Conservation (phyloP, 2,329 filamentous ascomycete genomes). For the Penicillium sp. region DNA sequence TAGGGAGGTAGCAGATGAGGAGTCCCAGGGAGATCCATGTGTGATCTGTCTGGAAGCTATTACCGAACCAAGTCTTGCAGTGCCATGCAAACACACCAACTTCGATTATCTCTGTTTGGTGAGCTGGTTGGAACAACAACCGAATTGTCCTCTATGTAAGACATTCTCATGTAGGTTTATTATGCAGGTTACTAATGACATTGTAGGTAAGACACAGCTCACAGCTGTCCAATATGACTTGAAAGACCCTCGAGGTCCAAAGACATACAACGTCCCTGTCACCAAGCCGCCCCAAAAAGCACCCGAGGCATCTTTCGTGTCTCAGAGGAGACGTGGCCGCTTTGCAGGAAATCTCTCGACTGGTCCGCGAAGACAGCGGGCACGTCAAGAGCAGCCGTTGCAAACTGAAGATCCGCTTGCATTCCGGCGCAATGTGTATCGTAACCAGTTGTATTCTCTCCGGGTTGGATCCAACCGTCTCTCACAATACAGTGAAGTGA, state of each 20-base stretch:
- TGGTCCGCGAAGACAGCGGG: slow-evolving; percentile 15
- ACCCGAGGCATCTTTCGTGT: background rate
- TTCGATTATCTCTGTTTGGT: slow-evolving; percentile 83
- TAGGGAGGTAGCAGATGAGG: slow-evolving; percentile 38
- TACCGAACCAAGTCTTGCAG: slow-evolving; percentile 63
- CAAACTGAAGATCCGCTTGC: slow-evolving; percentile 46
- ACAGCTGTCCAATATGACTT: slow-evolving; percentile 62
- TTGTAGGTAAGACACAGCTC: slow-evolving; percentile 48
- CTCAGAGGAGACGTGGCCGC: slow-evolving; percentile 4
- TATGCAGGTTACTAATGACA: background rate
- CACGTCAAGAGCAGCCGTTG: slow-evolving; percentile 22
- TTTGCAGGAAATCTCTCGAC: slow-evolving; percentile 1
- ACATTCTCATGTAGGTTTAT: background rate
- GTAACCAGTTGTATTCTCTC: slow-evolving; percentile 64
- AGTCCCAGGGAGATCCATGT: slow-evolving; percentile 52
- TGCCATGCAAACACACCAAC: slow-evolving; percentile 70
- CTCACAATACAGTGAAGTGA: slow-evolving; percentile 71
- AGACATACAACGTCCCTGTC: slow-evolving; percentile 52
- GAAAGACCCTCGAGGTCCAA: slow-evolving; percentile 48
- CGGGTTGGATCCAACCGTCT: slow-evolving; percentile 75
- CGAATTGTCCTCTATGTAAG: slow-evolving; percentile 74
- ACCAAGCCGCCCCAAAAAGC: slow-evolving; percentile 12
- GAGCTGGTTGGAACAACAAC: slow-evolving; percentile 70
- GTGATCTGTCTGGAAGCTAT: slow-evolving; percentile 81
- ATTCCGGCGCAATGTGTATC: slow-evolving; percentile 67